Conservation (phyloP, 2,329 filamentous ascomycete genomes). For the Phaeosphaeriaceae sp. region DNA sequence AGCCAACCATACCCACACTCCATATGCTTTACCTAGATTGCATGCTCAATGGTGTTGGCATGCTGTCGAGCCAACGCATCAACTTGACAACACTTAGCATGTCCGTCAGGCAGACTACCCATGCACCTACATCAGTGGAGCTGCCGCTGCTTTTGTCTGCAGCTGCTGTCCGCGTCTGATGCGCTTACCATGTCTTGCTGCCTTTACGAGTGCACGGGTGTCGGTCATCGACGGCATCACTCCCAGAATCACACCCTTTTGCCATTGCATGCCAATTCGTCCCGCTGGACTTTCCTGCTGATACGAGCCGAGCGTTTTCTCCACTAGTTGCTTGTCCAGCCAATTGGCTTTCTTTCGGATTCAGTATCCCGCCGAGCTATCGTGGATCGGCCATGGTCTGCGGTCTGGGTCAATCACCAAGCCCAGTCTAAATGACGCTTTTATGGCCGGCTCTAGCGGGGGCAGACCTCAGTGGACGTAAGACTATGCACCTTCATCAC, state of each 20-base stretch:
- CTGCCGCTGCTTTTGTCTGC: constrained; percentile 44
- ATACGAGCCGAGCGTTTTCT: constrained; percentile 35
- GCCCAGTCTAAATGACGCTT: constrained; percentile 43
- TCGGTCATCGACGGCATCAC: constrained; percentile 32
- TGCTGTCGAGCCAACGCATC: constrained; percentile 51
- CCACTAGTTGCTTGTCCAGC: constrained; percentile 34
- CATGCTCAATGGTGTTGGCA: constrained; percentile 47
- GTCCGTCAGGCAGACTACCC: constrained; percentile 47
- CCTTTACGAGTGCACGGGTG: constrained; percentile 41
- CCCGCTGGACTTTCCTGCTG: constrained; percentile 36
- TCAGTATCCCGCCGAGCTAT: constrained; percentile 38
- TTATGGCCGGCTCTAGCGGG: constrained; percentile 44
- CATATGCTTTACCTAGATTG: constrained; percentile 47
- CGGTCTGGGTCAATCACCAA: constrained; percentile 38
- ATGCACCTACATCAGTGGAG: constrained; percentile 45
- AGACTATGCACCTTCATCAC: constrained; percentile 50
- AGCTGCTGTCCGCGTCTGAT: constrained; percentile 44
- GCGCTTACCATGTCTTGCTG: constrained; percentile 47
- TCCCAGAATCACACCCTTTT: constrained; percentile 32
- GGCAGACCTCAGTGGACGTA: constrained; percentile 45
- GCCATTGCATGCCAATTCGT: constrained; percentile 42
- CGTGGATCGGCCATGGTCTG: constrained; percentile 44
- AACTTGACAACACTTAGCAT: constrained; percentile 52
- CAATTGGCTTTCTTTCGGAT: constrained; percentile 38
- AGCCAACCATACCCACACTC: constrained; percentile 36